These are phyloP conservation scores for Ascochyta koolunga DNA, from an alignment of 2,329 filamentous ascomycete species.

Conservation along the genomic window DNA sequence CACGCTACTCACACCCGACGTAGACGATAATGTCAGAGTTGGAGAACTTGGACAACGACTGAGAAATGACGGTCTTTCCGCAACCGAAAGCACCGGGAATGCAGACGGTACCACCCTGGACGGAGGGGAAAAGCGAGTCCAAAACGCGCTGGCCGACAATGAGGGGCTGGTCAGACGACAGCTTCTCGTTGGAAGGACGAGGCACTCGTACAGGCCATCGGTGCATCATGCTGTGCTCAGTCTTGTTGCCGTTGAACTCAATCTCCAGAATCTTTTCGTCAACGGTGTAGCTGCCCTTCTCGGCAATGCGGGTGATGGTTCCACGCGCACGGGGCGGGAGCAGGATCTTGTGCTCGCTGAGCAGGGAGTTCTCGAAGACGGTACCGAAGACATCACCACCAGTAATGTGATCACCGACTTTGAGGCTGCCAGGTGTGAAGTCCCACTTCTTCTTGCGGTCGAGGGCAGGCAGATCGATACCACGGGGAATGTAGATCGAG, in stretches of 20 bases:
- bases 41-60: slow-evolving; percentile 99
- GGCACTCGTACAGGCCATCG: slow-evolving; percentile 97
- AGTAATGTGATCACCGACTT: slow-evolving; percentile 96
- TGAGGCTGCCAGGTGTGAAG: slow-evolving; percentile 81
- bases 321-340: slow-evolving; percentile 88
- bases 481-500: slow-evolving; percentile 97
- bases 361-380: slow-evolving; percentile 94
- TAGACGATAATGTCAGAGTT: slow-evolving; percentile 99
- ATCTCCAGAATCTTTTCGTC: slow-evolving; percentile 92
- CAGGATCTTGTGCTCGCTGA: slow-evolving; percentile 91
- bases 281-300: slow-evolving; percentile 92
- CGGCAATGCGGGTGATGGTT: slow-evolving; percentile 87
- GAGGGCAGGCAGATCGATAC: slow-evolving; percentile 84
- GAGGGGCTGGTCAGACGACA: slow-evolving; percentile 86
- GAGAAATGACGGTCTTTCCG: slow-evolving; percentile 98
- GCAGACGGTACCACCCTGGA: slow-evolving; percentile 95
- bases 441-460: slow-evolving; percentile 96
- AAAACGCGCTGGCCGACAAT: slow-evolving; percentile 96
- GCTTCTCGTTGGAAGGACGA: slow-evolving; percentile 88
- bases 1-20: slow-evolving; percentile 65
- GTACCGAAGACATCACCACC: slow-evolving; percentile 95
- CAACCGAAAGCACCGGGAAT: slow-evolving; percentile 98
- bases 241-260: slow-evolving; percentile 96
- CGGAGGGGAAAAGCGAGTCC: slow-evolving; percentile 93
- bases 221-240: slow-evolving; percentile 97